Base-by-base conservation (phyloP, 2,329 filamentous ascomycete genomes). In the Elsinoe perseae region DNA sequence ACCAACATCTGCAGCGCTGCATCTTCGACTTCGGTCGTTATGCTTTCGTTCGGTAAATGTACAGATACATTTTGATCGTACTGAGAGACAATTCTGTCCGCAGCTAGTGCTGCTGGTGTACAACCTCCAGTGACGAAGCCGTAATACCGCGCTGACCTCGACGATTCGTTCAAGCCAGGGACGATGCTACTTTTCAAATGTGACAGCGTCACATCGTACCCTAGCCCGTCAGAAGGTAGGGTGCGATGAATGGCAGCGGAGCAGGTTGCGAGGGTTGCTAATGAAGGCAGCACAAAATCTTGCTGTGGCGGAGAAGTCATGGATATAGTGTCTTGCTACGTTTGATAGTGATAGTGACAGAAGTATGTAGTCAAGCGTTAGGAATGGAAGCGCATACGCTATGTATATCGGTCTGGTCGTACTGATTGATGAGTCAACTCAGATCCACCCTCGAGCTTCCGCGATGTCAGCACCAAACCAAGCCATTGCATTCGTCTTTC, bases 51-150 rank as follows among this genome's bases (percentile, higher is more conserved):
- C 0, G 89, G 85, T 1, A 95, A 75, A 68, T 96, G 90, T 0
- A 95, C 87, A 57, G 85, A 80, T 3, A 90, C 84, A 69, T 91
- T 95, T 68, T 95, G 89, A 67, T 96, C 91, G 59, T 85, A 80
- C 7, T 81, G 79, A 4, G 84, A 84, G 59, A 92, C 89, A n/a
- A 95, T 72, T 61, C 89, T 86, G 68, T 96, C 92, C 1, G 89
- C 91, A 55, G 88, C 80, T 62, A 86, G 79, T 28, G 90, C 90
- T 21, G 89, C 82, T 4, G 89, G 88, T 0, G 91, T 87, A 6
- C 79, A 77, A 12, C 89, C 87, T 43, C 92, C 92, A 0, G 85
- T 95, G 4, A 96, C 86, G 68, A 96, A 95, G 58, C 89, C 91
- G 69, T 89, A 95, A 75, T 95, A 95, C 56, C 83, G 81, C 9